Percentiles rank a stretch among this genome's conserved stretches.
phyloP scores from a whole-genome alignment of 768 basidiomycete species.

The Rhodotorula kratochvilovae region DNA sequence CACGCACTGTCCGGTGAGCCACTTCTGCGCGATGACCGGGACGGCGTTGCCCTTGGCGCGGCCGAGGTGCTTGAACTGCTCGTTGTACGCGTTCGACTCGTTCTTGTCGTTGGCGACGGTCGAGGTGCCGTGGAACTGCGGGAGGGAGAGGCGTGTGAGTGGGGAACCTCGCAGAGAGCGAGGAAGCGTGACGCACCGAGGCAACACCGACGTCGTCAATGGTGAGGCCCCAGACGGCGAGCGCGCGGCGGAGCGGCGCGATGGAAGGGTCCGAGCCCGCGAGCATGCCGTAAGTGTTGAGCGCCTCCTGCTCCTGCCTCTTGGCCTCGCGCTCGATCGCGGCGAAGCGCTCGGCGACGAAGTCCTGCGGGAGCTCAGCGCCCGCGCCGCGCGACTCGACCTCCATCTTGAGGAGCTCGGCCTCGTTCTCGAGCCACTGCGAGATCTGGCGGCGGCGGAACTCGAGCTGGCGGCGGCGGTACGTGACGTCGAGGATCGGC shows the following conservation, averaged over 20 bases:
- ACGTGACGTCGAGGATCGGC: conserved; percentile 74
- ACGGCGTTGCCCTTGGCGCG: conserved; percentile 94
- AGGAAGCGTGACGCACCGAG: conserved; percentile 22
- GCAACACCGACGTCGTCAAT: conserved; percentile 75
- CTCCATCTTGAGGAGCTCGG: conserved; percentile 75
- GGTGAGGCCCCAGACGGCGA: conserved; percentile 93
- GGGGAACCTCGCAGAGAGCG: neutral
- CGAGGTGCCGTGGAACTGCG: conserved; percentile 52
- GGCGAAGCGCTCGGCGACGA: conserved; percentile 68
- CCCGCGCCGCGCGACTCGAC: conserved; percentile 53
- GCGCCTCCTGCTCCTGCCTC: conserved; percentile 85
- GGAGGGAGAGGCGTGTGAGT: neutral
- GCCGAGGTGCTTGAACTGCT: conserved; percentile 78
- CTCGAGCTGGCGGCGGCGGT: conserved; percentile 85
- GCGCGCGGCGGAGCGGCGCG: conserved; percentile 85
- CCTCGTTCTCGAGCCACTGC: conserved; percentile 89
- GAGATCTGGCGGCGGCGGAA: conserved; percentile 95
- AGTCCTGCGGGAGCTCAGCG: conserved; percentile 60
- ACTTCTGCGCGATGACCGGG: conserved; percentile 96
- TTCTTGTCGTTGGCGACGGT: conserved; percentile 78
- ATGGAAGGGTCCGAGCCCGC: conserved; percentile 75
- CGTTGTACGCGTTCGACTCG: conserved; percentile 94
- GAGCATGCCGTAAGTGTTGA: conserved; percentile 88
- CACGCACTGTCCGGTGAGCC: conserved; percentile 63
- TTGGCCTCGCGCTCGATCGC: conserved; percentile 85